A percentile compares a stretch with the other conserved stretches of the same genome.
Evolutionary conservation across 2,329 filamentous ascomycete genomes (phyloP).

Genomic region (Neophaeococcomyces aloes): DNA sequence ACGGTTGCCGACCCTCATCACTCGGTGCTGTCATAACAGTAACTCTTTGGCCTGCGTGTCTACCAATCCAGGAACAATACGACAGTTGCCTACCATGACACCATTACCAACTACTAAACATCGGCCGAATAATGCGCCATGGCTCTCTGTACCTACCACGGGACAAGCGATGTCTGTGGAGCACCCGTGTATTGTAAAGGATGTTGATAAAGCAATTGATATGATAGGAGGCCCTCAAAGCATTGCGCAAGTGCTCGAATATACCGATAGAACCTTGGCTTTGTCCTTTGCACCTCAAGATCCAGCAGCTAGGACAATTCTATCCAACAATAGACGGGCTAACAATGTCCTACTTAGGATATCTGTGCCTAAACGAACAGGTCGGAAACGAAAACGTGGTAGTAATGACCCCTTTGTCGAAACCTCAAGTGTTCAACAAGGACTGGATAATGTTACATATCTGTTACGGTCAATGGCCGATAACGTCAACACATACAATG

Average conservation of each 20-base stretch:
- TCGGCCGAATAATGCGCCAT: conserved; percentile 29
- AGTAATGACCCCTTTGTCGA: conserved; percentile 54
- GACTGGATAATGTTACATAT: conserved; percentile 43
- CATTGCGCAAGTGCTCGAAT: conserved; percentile 43
- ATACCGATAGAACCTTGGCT: conserved; percentile 44
- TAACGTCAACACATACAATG: conserved; percentile 55
- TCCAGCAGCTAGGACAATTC: conserved; percentile 63
- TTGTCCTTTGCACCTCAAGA: conserved; percentile 73
- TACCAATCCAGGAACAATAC: too few relatives aligned
- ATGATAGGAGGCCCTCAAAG: conserved; percentile 50
- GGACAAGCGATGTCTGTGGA: conserved; percentile 51
- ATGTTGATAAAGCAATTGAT: conserved; percentile 52
- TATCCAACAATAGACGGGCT: conserved; percentile 63
- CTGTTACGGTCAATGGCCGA: conserved; percentile 58
- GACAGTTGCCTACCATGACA: too few relatives aligned
- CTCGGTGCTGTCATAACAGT: too few relatives aligned
- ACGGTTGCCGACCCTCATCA: too few relatives aligned
- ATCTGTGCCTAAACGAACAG: conserved; percentile 75
- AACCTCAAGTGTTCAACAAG: conserved; percentile 27
- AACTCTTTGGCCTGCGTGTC: too few relatives aligned
- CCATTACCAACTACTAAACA: background rate
- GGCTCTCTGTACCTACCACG: conserved; percentile 42
- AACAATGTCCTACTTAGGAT: conserved; percentile 82
- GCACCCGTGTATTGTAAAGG: conserved; percentile 56
- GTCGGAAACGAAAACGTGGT: conserved; percentile 75